Conservation (phyloP, 352 stramenopile species). For the Bremia lactucae region DNA sequence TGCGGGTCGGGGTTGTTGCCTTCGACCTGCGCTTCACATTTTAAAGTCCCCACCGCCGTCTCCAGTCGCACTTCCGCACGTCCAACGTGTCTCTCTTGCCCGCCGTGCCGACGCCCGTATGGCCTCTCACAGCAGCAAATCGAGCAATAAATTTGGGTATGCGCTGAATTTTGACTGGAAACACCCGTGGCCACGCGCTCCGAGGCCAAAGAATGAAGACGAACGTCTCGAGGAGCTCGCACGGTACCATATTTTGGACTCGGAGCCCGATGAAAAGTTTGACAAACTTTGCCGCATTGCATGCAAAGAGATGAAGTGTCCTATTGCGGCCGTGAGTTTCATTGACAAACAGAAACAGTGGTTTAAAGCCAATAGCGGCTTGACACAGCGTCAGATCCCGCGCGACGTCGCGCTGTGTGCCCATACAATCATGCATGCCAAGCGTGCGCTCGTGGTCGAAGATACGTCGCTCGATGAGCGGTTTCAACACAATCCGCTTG, state of each 20-base stretch:
- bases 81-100: conserved; percentile 1
- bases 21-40: conserved; percentile 10
- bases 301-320: conserved; percentile 85
- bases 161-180: conserved; percentile 79
- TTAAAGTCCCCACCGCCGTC: conserved; percentile 14
- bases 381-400: conserved; percentile 79
- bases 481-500: conserved; percentile 75
- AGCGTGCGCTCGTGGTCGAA: conserved; percentile 68
- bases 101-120: not conserved
- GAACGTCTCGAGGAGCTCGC: conserved; percentile 50
- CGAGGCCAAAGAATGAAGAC: conserved; percentile 60
- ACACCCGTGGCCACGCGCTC: conserved; percentile 69
- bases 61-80: not conserved
- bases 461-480: conserved; percentile 76
- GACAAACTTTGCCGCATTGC: conserved; percentile 81
- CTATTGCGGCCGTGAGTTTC: conserved; percentile 78
- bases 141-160: conserved; percentile 47
- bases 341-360: conserved; percentile 83
- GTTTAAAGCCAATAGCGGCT: conserved; percentile 79
- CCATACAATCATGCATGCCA: conserved; percentile 82
- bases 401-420: conserved; percentile 73
- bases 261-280: conserved; percentile 75
- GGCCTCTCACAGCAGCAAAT: conserved; percentile 6
- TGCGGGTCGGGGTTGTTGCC: conserved; percentile 4
- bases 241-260: conserved; percentile 73